These are phyloP conservation scores for Aegilops umbellulata DNA, from an alignment of 176 grass and related monocot species.

Conservation along the genomic window DNA sequence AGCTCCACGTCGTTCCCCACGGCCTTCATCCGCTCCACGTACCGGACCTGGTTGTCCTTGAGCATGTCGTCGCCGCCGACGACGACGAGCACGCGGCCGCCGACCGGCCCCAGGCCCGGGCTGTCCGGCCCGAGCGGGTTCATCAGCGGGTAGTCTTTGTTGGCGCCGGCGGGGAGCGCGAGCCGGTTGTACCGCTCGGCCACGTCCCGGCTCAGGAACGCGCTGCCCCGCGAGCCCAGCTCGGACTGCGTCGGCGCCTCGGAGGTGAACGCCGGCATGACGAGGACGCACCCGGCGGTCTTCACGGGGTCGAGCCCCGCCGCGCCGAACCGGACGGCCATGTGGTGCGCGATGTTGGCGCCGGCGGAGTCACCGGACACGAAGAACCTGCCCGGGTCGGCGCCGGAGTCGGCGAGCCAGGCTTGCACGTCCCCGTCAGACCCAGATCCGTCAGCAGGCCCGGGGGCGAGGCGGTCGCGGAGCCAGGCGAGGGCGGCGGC, in stretches of 20 bases:
- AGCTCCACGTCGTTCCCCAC: constrained; percentile 42
- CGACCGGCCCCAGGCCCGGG: not conserved
- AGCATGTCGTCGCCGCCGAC: constrained; percentile 36
- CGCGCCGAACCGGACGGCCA: constrained; percentile 35
- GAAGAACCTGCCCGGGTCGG: constrained; percentile 19
- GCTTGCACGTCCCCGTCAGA: not conserved
- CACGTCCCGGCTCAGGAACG: constrained; percentile 26
- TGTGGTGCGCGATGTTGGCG: constrained; percentile 46
- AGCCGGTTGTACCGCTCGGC: constrained; percentile 25
- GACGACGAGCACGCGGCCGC: constrained; percentile 30
- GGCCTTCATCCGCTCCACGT: constrained; percentile 31
- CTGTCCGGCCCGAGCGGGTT: constrained; percentile 39
- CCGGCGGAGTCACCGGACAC: constrained; percentile 39
- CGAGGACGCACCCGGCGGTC: constrained; percentile 20
- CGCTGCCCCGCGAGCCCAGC: not conserved
- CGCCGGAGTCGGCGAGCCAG: constrained; percentile 31
- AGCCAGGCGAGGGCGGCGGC: constrained; percentile 50
- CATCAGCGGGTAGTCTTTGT: constrained; percentile 22
- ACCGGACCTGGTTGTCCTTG: constrained; percentile 35
- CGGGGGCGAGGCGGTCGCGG: not conserved
- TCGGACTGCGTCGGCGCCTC: constrained; percentile 30
- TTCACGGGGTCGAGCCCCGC: constrained; percentile 19
- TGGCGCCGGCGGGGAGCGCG: constrained; percentile 28
- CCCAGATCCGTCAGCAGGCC: not conserved
- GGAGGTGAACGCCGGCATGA: constrained; percentile 41